Conservation (phyloP, 768 basidiomycete genomes). For the Leccinum ochraceum region DNA sequence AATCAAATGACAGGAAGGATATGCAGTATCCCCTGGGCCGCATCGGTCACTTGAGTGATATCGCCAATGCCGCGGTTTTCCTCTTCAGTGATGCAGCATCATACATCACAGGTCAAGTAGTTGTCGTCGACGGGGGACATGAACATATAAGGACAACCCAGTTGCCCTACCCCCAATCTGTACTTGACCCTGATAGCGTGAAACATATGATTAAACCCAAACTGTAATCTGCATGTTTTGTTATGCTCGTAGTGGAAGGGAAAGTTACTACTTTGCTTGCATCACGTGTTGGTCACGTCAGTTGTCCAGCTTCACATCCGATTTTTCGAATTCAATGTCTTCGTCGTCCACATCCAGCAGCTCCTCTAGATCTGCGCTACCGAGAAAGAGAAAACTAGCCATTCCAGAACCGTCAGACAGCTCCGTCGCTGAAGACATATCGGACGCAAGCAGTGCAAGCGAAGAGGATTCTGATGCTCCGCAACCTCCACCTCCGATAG, state of each 20-base stretch:
- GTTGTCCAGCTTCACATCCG: background rate
- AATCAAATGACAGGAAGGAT: background rate
- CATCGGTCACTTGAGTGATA: constrained; percentile 57
- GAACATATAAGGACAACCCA: constrained; percentile 51
- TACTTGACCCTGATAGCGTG: constrained; percentile 62
- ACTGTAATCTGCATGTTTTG: constrained; percentile 22
- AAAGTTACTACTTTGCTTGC: background rate
- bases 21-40: constrained; percentile 46
- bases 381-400: constrained; percentile 26
- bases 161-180: constrained; percentile 63
- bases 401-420: constrained; percentile 20
- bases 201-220: constrained; percentile 51
- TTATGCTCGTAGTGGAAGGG: background rate
- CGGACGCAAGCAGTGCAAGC: constrained; percentile 10
- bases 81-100: constrained; percentile 80
- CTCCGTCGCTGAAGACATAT: constrained; percentile 31
- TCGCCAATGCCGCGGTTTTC: constrained; percentile 74
- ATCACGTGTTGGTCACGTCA: constrained; percentile 11
- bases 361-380: constrained; percentile 20
- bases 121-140: constrained; percentile 67
- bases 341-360: constrained; percentile 32
- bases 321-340: constrained; percentile 11
- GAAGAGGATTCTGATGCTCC: constrained; percentile 11
- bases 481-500: constrained; percentile 3
- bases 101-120: constrained; percentile 72